These are phyloP conservation scores for Aristolochia californica DNA, from an alignment of 164 flowering plant genomes.

Conservation along the genomic window DNA sequence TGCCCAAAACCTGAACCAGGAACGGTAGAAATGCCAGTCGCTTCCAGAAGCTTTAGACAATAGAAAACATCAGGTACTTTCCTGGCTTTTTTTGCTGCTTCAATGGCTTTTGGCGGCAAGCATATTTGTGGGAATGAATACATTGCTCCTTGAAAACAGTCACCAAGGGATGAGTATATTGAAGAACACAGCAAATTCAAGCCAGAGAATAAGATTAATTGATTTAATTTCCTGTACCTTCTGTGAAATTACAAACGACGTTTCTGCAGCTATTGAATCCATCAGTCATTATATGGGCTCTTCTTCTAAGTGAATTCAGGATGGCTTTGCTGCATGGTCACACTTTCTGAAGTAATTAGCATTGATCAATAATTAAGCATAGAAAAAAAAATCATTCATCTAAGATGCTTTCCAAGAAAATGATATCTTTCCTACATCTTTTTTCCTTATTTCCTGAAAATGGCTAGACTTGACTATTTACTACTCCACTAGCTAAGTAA, in stretches of 20 bases:
- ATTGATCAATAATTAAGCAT: too few relatives aligned
- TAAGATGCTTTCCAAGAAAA: neutral
- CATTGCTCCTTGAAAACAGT: constrained; percentile 72
- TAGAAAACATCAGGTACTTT: constrained; percentile 95
- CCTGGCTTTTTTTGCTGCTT: constrained; percentile 76
- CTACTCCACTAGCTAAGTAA: neutral
- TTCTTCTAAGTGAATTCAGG: constrained; percentile 79
- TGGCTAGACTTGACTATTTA: too few relatives aligned
- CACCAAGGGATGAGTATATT: neutral
- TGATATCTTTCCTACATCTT: neutral
- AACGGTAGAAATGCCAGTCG: constrained; percentile 97
- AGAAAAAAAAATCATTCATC: neutral
- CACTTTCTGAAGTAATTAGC: too few relatives aligned
- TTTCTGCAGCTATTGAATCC: constrained; percentile 99
- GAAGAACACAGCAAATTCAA: neutral
- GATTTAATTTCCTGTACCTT: constrained; percentile 37
- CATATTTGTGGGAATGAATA: constrained; percentile 96
- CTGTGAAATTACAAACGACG: constrained; percentile 93
- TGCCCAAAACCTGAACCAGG: constrained; percentile 99
- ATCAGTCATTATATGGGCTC: constrained; percentile 92
- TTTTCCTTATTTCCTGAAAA: neutral
- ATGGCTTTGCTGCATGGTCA: constrained; percentile 65
- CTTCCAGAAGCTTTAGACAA: constrained; percentile 92
- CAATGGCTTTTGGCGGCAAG: constrained; percentile 84
- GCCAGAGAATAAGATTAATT: neutral